These are phyloP conservation scores for Pyricularia pennisetigena DNA, from an alignment of 2,329 filamentous ascomycete genomes.

Conservation along the genomic window DNA sequence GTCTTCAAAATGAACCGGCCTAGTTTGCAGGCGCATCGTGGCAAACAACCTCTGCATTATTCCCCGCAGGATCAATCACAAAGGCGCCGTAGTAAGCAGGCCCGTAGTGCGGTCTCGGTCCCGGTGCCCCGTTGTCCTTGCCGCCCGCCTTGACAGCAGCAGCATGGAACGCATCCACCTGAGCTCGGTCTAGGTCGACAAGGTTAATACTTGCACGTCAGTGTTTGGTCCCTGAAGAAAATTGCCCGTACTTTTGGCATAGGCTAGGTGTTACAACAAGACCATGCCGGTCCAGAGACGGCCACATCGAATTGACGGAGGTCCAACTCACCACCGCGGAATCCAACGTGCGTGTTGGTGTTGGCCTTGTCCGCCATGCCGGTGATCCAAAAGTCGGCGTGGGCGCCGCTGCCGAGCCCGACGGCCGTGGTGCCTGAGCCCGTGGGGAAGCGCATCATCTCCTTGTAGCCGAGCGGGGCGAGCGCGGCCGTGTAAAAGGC, in stretches of 20 bases:
- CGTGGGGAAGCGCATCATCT: conserved; percentile 2
- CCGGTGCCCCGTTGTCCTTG: conserved; percentile 38
- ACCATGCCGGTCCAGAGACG: no score
- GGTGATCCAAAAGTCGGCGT: conserved; percentile 5
- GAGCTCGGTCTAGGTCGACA: conserved; percentile 21
- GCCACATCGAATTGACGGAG: no score
- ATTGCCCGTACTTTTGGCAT: no score
- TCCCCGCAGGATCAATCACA: conserved; percentile 37
- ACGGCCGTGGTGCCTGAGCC: neutral
- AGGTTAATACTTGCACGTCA: neutral
- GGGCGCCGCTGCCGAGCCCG: conserved; percentile 1
- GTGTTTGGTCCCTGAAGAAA: no score
- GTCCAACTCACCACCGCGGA: neutral
- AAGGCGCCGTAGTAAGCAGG: conserved; percentile 40
- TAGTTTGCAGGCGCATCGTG: conserved; percentile 1
- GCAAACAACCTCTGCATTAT: conserved; percentile 39
- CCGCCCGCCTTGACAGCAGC: conserved; percentile 32
- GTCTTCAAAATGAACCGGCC: no score
- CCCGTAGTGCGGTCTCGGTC: conserved; percentile 30
- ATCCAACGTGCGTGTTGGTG: conserved; percentile 3
- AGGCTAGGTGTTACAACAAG: no score
- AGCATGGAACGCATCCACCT: conserved; percentile 34
- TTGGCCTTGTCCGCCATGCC: conserved; percentile 1
- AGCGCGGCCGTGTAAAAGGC: conserved; percentile 7
- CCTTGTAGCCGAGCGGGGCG: conserved; percentile 6